Base-by-base conservation (phyloP, 306 rosid genomes). In the Sindora glabra region DNA sequence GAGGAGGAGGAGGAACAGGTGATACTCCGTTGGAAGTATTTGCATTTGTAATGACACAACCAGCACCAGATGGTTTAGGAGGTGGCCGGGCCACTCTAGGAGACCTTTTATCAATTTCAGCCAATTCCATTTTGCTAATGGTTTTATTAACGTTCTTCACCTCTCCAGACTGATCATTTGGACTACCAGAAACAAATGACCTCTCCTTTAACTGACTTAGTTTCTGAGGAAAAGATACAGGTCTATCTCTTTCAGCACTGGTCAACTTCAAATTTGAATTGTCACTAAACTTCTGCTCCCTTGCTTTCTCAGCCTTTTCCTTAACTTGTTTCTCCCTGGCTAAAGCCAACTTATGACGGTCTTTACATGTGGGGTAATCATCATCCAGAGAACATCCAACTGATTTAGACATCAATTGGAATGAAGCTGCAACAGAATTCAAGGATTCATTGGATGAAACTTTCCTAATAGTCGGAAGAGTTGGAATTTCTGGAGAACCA, bases 331-430 rank as follows among this genome's bases (percentile, higher is more conserved):
- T 80, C 71, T 94, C 99, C 76, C 99, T 78, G 56, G 86, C 94
- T 30, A 94, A 71, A 18, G 95, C 99, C 81, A 89, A 70, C 65
- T 82, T 94, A 78, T 94, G 99, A 46, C 95, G 83, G 64, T 94
- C 94, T 74, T 84, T 94, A 59, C 81, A 94, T 0, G 91, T 94
- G 2, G 99, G 99, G 62, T 89, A 94, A 62, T 89, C 89, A 78
- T 94, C 97, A 13, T 94, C 94, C 19, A 62, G 52, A 36, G 86
- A 82, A 25, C 79, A 81, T 23, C 82, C 97, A 64, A 92, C 88
- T 19, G 98, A 89, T 78, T 86, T 94, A 34, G 99, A 94, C 97
- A 94, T 94, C 79, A 94, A 68, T 1, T 86, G 94, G 87, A 94
- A 94, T 46, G 99, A 94, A 47, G 90, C 1, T 51, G 86, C 67